Percentiles rank a stretch among this genome's conserved stretches.
These are phyloP conservation scores for Brasenia schreberi DNA, from an alignment of 164 flowering plant genomes.

Conservation along the genomic window DNA sequence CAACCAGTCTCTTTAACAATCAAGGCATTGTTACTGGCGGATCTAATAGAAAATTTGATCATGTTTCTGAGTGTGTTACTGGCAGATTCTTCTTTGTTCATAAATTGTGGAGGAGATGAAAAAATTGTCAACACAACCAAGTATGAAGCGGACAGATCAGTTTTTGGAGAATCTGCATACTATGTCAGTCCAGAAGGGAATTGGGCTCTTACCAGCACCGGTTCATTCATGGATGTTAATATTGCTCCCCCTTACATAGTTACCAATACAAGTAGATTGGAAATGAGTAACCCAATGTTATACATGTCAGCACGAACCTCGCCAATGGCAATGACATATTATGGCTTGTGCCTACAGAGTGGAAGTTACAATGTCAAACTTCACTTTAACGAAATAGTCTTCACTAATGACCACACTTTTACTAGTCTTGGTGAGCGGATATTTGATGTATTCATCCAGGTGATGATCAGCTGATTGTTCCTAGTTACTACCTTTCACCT, in stretches of 20 bases:
- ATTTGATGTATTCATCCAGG: constrained; percentile 50
- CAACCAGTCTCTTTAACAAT: not conserved
- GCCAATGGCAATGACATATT: constrained; percentile 38
- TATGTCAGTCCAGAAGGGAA: constrained; percentile 12
- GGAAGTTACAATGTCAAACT: constrained; percentile 33
- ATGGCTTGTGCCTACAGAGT: constrained; percentile 30
- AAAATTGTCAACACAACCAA: constrained; percentile 5
- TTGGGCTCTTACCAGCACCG: constrained; percentile 40
- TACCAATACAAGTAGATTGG: constrained; percentile 28
- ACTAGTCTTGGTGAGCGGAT: constrained; percentile 45
- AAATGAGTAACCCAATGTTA: constrained; percentile 33
- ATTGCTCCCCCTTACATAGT: not conserved
- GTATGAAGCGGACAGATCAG: constrained; percentile 26
- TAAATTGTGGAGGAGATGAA: constrained; percentile 37
- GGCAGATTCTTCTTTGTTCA: constrained; percentile 22
- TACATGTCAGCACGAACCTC: constrained; percentile 40
- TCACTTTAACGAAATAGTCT: constrained; percentile 42
- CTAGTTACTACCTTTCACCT: not conserved
- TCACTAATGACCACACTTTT: constrained; percentile 32
- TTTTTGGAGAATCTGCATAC: constrained; percentile 25
- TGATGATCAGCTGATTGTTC: constrained; percentile 5
- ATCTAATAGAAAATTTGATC: no score
- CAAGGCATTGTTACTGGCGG: no score
- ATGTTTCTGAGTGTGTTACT: not conserved
- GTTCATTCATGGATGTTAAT: constrained; percentile 23